A percentile compares a stretch with the other conserved stretches of the same genome.
These are phyloP conservation scores for Xylaria sp. DNA, from an alignment of 2,329 filamentous ascomycete species.

Conservation along the genomic window DNA sequence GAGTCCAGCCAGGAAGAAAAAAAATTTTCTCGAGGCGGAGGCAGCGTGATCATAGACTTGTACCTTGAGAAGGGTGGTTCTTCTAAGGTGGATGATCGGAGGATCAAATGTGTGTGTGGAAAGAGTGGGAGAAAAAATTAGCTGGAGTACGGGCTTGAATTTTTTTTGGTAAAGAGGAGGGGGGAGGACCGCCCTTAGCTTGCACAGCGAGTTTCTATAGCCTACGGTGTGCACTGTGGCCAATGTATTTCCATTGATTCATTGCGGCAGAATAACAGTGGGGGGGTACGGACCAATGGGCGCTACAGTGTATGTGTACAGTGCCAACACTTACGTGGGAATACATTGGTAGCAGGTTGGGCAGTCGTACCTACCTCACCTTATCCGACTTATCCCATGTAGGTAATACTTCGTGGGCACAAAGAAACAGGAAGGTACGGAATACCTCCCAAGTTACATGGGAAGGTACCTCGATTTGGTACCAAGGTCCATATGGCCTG, in stretches of 20 bases:
- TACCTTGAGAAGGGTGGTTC: slow-evolving; percentile 26
- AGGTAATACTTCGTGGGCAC: too few relatives aligned
- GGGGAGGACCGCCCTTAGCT: neutral
- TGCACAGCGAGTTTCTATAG: slow-evolving; percentile 6
- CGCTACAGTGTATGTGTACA: neutral
- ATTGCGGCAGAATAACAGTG: neutral
- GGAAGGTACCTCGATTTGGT: too few relatives aligned
- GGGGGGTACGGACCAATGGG: neutral
- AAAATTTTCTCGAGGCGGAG: slow-evolving; percentile 19
- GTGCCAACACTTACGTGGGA: neutral
- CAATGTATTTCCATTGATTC: neutral
- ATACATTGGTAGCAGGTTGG: neutral
- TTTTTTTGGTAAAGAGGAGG: slow-evolving; percentile 24
- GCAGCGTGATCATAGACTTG: slow-evolving; percentile 17
- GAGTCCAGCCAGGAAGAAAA: slow-evolving; percentile 25
- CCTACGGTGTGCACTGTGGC: neutral
- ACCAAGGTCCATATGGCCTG: too few relatives aligned
- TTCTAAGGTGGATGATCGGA: slow-evolving; percentile 29
- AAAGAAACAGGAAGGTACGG: too few relatives aligned
- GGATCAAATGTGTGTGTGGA: slow-evolving; percentile 26
- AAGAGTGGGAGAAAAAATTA: slow-evolving; percentile 27
- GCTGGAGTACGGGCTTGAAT: slow-evolving; percentile 18
- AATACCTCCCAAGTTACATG: too few relatives aligned
- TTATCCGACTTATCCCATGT: neutral
- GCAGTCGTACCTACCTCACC: neutral